Conservation (phyloP, 2,329 filamentous ascomycete genomes). For the Trichoderma brevicompactum region DNA sequence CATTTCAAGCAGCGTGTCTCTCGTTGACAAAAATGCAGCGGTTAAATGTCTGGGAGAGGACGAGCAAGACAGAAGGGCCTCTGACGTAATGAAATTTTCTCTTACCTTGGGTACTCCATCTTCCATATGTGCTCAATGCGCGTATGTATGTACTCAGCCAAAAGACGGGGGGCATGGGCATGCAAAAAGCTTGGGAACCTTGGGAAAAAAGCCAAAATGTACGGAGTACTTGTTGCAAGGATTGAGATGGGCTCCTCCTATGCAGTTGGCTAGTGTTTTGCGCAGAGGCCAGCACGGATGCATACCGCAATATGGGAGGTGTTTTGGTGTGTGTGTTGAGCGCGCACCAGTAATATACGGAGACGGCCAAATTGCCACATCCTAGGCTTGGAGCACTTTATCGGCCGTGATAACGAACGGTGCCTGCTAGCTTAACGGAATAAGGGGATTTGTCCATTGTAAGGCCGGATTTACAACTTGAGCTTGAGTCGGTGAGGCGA, state of each 20-base stretch:
- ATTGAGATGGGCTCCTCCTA: neutral
- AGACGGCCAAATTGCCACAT: slow-evolving; percentile 23
- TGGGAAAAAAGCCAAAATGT: neutral
- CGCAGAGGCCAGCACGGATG: slow-evolving; percentile 22
- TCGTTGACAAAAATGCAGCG: neutral
- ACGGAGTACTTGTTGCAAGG: neutral
- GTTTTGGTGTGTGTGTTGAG: slow-evolving; percentile 15
- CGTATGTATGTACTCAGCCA: too few relatives aligned
- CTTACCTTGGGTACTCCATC: neutral
- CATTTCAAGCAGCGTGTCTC: slow-evolving; percentile 20
- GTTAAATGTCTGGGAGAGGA: slow-evolving; percentile 6
- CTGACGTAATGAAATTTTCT: too few relatives aligned
- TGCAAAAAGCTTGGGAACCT: neutral
- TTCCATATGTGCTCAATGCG: neutral
- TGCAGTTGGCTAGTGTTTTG: slow-evolving; percentile 3
- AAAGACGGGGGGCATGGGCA: too few relatives aligned
- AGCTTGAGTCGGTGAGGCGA: neutral
- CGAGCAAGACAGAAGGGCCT: neutral
- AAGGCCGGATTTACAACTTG: too few relatives aligned
- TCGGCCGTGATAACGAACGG: neutral
- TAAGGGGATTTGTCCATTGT: too few relatives aligned
- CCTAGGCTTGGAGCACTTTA: neutral
- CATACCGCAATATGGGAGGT: slow-evolving; percentile 27
- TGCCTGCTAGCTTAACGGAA: neutral
- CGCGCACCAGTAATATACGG: slow-evolving; percentile 28